These are phyloP conservation scores for Globisporangium perplexum DNA, from an alignment of 352 stramenopile genomes.

Conservation along the genomic window DNA sequence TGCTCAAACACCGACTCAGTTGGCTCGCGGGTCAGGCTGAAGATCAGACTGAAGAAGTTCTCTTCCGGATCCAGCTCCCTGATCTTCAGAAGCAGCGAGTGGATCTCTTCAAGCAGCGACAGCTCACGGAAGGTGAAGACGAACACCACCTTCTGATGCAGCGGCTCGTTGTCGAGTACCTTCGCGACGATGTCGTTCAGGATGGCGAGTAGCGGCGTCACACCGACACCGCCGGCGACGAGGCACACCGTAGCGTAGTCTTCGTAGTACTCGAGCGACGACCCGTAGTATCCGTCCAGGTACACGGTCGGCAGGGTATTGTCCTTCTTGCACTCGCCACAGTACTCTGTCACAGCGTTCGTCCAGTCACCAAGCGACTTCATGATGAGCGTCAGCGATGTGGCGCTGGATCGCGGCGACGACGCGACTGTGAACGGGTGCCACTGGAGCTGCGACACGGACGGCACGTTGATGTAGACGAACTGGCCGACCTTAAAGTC, in stretches of 20 bases:
- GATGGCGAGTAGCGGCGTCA: constrained; percentile 24
- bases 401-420: constrained; percentile 11
- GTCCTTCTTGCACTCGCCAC: constrained; percentile 14
- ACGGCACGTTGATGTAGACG: constrained; percentile 21
- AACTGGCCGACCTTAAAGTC: constrained; percentile 20
- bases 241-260: constrained; percentile 20
- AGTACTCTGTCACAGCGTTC: constrained; percentile 7
- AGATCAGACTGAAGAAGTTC: constrained; percentile 15
- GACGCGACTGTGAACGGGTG: constrained; percentile 24
- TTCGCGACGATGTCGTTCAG: constrained; percentile 23
- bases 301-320: constrained; percentile 17
- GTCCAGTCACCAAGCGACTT: constrained; percentile 28
- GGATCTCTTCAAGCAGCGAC: constrained; percentile 25
- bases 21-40: constrained; percentile 14
- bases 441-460: constrained; percentile 33
- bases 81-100: constrained; percentile 19
- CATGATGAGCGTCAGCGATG: constrained; percentile 17
- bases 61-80: constrained; percentile 22
- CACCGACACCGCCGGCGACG: constrained; percentile 19
- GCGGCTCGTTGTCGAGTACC: constrained; percentile 6
- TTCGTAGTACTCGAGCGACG: constrained; percentile 17
- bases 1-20: no score
- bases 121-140: constrained; percentile 41
- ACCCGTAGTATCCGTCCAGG: constrained; percentile 25
- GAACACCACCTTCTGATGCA: constrained; percentile 21